Evolutionary conservation across 305 asterid genomes (phyloP), one percentile per base, ranked within the genome.

Genomic region (Fraxinus sp.): DNA sequence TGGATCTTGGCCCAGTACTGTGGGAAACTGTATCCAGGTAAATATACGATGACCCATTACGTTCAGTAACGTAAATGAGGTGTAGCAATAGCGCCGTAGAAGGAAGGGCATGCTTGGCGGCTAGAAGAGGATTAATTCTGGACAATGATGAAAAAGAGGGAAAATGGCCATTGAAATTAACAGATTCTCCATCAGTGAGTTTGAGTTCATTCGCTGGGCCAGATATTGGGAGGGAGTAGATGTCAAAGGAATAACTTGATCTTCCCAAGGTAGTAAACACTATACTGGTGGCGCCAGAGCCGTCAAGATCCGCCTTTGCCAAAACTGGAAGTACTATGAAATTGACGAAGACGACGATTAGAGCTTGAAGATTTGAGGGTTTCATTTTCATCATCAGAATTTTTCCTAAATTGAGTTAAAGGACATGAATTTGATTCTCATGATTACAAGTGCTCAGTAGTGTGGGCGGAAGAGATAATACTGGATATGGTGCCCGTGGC

Each of bases 141-240:
- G 92, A 85, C 77, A 86, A 83, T 6, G 96, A 90, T 22, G 88
- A 76, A 6, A 89, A 1, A 0, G 91, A 79, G 3, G 94, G 94
- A 70, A 95, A 93, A 28, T 88, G 81, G 73, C 98, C 98, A 80
- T 95, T 95, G 81, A 79, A 93, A 83, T 95, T 95, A 80, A 95
- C 92, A 86, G 97, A 92, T 4, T 75, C 82, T 74, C 97, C 97
- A 64, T 93, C 98, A 11, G 98, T 91, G 73, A 93, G 91, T 14
- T 91, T 96, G 32, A 81, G 76, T 80, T 94, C 95, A 16, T 55
- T 46, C 1, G 88, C 71, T 10, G 83, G 77, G 33, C 77, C 79
- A 7, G 82, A 8, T 8, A 84, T 52, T 0, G 93, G 90, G 59
- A 90, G 87, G 1, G 94, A 85, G 10, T 88, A 95, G 82, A 95